These are phyloP conservation scores for Microdochium trichocladiopsis DNA, from an alignment of 2,329 filamentous ascomycete genomes.

Conservation along the genomic window DNA sequence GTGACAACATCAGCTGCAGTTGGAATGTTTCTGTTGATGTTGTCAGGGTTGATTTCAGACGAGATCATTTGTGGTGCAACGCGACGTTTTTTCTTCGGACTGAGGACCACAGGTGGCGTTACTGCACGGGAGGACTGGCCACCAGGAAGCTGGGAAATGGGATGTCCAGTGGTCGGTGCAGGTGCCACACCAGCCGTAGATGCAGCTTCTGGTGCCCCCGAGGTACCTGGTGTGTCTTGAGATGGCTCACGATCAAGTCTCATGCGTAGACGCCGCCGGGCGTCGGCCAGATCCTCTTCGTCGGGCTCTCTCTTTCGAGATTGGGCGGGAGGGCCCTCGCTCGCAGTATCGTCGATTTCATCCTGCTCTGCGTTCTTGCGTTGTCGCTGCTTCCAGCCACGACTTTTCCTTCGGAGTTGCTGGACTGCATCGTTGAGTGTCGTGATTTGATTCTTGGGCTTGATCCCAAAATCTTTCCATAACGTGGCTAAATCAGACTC, in stretches of 20 bases:
- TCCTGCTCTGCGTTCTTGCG: conserved; percentile 10
- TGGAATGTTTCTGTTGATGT: conserved; percentile 11
- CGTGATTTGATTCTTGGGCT: conserved; percentile 47
- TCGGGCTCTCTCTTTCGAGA: too few relatives aligned
- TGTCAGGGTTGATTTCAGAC: conserved; percentile 7
- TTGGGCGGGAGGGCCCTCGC: too few relatives aligned
- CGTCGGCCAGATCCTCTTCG: too few relatives aligned
- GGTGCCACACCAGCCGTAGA: too few relatives aligned
- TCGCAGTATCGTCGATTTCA: conserved; percentile 1
- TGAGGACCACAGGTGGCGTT: background rate
- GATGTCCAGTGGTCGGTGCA: too few relatives aligned
- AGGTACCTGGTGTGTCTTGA: too few relatives aligned
- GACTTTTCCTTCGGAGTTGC: conserved; percentile 45
- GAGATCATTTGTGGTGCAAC: conserved; percentile 14
- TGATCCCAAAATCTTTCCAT: conserved; percentile 47
- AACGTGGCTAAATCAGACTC: conserved; percentile 47
- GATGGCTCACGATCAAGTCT: too few relatives aligned
- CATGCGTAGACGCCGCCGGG: too few relatives aligned
- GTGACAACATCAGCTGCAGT: conserved; percentile 15
- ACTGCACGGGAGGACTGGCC: background rate
- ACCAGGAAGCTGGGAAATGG: too few relatives aligned
- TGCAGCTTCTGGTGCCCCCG: too few relatives aligned
- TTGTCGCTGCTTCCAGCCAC: conserved; percentile 31
- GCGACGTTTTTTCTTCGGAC: conserved; percentile 15
- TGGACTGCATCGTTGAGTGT: conserved; percentile 51